A percentile compares a stretch with the other conserved stretches of the same genome.
Evolutionary conservation across 768 basidiomycete species (phyloP).

Genomic region (Hericium alpestre): DNA sequence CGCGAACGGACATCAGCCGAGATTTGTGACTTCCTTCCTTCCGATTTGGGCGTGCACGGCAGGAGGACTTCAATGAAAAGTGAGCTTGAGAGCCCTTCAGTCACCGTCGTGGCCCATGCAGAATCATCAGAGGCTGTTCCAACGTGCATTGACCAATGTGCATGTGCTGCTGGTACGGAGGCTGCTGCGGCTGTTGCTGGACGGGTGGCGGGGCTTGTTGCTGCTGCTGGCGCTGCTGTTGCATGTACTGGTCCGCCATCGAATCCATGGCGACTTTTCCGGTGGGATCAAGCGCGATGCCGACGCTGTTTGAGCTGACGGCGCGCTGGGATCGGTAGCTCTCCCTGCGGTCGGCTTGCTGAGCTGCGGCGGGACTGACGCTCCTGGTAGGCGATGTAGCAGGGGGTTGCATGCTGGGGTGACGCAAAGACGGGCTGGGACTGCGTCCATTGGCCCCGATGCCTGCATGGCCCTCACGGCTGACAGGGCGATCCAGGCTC

Average conservation of each 20-base stretch:
- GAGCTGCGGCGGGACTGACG: conserved; percentile 36
- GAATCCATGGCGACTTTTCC: conserved; percentile 76
- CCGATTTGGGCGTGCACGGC: too few relatives aligned
- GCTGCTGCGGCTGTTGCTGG: conserved; percentile 25
- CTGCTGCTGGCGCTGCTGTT: conserved; percentile 20
- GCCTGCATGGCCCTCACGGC: conserved; percentile 63
- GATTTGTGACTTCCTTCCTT: too few relatives aligned
- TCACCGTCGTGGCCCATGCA: too few relatives aligned
- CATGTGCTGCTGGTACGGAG: conserved; percentile 12
- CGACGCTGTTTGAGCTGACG: conserved; percentile 70
- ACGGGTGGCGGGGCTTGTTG: conserved; percentile 24
- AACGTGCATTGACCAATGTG: too few relatives aligned
- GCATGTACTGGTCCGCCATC: conserved; percentile 45
- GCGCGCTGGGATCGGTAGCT: conserved; percentile 27
- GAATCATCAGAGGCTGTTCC: too few relatives aligned
- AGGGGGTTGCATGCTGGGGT: not conserved
- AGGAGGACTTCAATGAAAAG: too few relatives aligned
- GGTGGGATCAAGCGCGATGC: conserved; percentile 71
- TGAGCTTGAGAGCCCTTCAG: too few relatives aligned
- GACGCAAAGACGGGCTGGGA: conserved; percentile 44
- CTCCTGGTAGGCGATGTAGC: conserved; percentile 28
- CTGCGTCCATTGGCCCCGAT: conserved; percentile 68
- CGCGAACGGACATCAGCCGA: too few relatives aligned
- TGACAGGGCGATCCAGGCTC: conserved; percentile 37
- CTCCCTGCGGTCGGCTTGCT: conserved; percentile 6